Evolutionary conservation across 2,329 filamentous ascomycete genomes (phyloP).

Genomic region (Trichoderma sp.): DNA sequence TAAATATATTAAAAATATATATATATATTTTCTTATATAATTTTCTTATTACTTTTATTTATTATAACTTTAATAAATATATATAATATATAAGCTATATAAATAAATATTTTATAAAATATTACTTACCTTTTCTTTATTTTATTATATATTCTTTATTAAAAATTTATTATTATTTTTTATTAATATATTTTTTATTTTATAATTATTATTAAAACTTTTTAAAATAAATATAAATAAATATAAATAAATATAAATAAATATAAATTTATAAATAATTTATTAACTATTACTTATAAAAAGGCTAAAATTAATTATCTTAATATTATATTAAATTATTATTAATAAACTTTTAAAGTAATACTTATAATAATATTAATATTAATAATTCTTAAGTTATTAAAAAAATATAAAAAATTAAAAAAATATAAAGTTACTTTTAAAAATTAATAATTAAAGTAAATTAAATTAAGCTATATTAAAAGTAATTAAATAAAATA

Average conservation of each 20-base stretch:
- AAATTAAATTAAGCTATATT: too few species aligned
- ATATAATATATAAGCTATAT: too few species aligned
- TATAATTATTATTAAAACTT: not conserved
- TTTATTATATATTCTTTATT: not conserved
- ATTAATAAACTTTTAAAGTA: not conserved
- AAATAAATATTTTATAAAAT: not conserved
- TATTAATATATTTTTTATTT: not conserved
- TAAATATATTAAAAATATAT: not conserved
- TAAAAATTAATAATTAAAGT: too few species aligned
- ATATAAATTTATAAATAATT: not conserved
- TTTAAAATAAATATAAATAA: not conserved
- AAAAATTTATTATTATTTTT: not conserved
- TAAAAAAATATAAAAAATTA: too few species aligned
- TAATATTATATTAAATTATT: not conserved
- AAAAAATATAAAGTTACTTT: too few species aligned
- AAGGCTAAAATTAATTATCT: not conserved
- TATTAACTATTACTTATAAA: not conserved
- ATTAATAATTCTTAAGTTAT: not conserved
- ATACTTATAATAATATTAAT: not conserved
- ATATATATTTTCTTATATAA: not conserved
- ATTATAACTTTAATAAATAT: not conserved
- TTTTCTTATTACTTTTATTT: not conserved
- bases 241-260: too few species aligned
- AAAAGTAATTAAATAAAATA: not conserved
- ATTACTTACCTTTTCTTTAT: not conserved